These are phyloP conservation scores for Albifimbria verrucaria DNA, from an alignment of 2,329 filamentous ascomycete genomes.

Conservation along the genomic window DNA sequence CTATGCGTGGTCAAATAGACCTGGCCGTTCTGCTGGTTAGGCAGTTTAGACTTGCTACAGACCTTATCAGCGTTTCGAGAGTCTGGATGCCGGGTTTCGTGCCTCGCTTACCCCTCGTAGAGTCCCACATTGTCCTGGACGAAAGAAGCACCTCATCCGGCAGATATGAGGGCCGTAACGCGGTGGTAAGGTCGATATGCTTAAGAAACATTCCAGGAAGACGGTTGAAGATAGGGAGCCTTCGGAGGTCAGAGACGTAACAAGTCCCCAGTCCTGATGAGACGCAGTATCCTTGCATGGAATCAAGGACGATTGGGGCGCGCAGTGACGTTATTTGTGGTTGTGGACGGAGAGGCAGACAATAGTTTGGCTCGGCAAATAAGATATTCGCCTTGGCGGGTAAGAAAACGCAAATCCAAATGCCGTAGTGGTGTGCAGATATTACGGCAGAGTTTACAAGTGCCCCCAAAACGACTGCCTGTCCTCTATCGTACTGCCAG, in stretches of 20 bases:
- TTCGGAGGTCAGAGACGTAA: not conserved
- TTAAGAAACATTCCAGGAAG: conserved; percentile 85
- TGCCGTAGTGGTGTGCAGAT: too few relatives aligned
- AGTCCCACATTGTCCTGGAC: conserved; percentile 96
- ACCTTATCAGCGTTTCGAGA: conserved; percentile 8
- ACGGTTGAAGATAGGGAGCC: conserved; percentile 8
- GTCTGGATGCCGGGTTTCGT: not conserved
- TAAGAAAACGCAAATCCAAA: too few relatives aligned
- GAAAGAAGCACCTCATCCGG: conserved; percentile 94
- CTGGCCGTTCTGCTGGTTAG: conserved; percentile 90
- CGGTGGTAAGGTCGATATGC: conserved; percentile 92
- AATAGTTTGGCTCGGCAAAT: too few relatives aligned
- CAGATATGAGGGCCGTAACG: conserved; percentile 85
- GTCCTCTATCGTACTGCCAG: too few relatives aligned
- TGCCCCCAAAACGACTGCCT: too few relatives aligned
- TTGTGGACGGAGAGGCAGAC: too few relatives aligned
- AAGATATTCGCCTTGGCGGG: too few relatives aligned
- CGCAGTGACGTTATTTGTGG: not conserved
- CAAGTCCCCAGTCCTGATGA: not conserved
- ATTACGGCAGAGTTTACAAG: too few relatives aligned
- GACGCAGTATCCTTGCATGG: not conserved
- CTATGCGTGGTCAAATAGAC: conserved; percentile 95
- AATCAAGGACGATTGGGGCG: too few relatives aligned
- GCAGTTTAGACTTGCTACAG: conserved; percentile 89
- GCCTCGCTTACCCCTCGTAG: conserved; percentile 80